A percentile compares a stretch with the other conserved stretches of the same genome.
Conservation (phyloP, 371 early-diverging fungal genomes). For the Mucor irregularis region DNA sequence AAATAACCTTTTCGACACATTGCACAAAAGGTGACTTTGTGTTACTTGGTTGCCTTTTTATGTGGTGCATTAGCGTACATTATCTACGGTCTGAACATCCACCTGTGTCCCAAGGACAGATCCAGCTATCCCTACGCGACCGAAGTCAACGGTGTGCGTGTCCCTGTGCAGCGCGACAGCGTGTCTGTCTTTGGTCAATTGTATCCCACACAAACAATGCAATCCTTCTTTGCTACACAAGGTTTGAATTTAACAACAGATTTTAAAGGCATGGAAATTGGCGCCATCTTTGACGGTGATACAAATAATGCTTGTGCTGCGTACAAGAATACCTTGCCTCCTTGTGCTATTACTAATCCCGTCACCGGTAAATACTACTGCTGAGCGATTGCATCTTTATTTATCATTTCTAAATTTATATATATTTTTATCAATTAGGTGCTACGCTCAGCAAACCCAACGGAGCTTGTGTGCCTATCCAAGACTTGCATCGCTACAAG, state of each 20-base stretch:
- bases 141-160: slow-evolving; percentile 20
- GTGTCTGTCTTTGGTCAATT: slow-evolving; percentile 53
- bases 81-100: slow-evolving; percentile 63
- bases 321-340: slow-evolving; percentile 29
- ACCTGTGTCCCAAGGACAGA: slow-evolving; percentile 46
- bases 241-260: slow-evolving; percentile 40
- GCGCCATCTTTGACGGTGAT: slow-evolving; percentile 50
- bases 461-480: slow-evolving; percentile 12
- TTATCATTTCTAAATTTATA: neutral
- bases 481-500: neutral
- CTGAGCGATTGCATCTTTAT: slow-evolving; percentile 10
- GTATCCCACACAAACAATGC: slow-evolving; percentile 35
- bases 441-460: neutral
- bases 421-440: slow-evolving; percentile 1
- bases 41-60: slow-evolving; percentile 66
- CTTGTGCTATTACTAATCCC: slow-evolving; percentile 41
- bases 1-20: neutral
- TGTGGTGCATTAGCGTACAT: slow-evolving; percentile 70
- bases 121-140: slow-evolving; percentile 32
- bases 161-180: slow-evolving; percentile 19
- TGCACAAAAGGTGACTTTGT: slow-evolving; percentile 60
- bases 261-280: slow-evolving; percentile 48
- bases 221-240: slow-evolving; percentile 32
- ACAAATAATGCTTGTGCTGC: slow-evolving; percentile 36
- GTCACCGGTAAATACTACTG: too few species aligned